phyloP scores from a whole-genome alignment of 2,329 filamentous ascomycete species.

The Juglanconis juglandina region DNA sequence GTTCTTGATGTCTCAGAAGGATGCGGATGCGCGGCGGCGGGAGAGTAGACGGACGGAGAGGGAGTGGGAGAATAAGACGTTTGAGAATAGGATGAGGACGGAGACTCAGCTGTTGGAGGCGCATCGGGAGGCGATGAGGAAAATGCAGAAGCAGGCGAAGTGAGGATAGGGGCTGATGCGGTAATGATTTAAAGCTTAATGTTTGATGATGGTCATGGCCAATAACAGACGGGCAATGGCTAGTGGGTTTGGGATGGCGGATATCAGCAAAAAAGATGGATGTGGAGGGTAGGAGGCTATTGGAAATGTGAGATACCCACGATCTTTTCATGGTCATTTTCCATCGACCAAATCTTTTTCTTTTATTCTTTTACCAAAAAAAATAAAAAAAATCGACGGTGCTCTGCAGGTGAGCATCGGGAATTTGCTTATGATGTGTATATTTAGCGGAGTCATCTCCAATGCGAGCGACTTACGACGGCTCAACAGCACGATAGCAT shows the following conservation, averaged over 20 bases:
- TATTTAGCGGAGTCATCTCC: not conserved
- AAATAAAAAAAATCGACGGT: too few species aligned
- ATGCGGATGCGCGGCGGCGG: slow-evolving; percentile 58
- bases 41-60: slow-evolving; percentile 57
- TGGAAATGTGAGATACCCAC: slow-evolving; percentile 13
- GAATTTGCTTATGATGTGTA: not conserved
- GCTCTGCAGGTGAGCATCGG: too few species aligned
- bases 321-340: not conserved
- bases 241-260: not conserved
- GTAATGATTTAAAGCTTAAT: slow-evolving; percentile 6
- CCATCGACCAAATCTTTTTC: not conserved
- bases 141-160: slow-evolving; percentile 61
- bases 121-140: slow-evolving; percentile 75
- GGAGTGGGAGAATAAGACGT: slow-evolving; percentile 57
- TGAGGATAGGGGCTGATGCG: not conserved
- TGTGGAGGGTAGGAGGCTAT: not conserved
- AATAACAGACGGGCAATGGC: not conserved
- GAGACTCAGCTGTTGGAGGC: slow-evolving; percentile 66
- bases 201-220: slow-evolving; percentile 4
- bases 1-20: slow-evolving; percentile 58
- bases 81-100: slow-evolving; percentile 73
- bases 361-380: too few species aligned
- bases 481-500: too few species aligned
- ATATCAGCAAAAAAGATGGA: not conserved
- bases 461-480: too few species aligned